These are phyloP conservation scores for Saccharum hybrid DNA, from an alignment of 202 grass and related monocot genomes.

Conservation along the genomic window DNA sequence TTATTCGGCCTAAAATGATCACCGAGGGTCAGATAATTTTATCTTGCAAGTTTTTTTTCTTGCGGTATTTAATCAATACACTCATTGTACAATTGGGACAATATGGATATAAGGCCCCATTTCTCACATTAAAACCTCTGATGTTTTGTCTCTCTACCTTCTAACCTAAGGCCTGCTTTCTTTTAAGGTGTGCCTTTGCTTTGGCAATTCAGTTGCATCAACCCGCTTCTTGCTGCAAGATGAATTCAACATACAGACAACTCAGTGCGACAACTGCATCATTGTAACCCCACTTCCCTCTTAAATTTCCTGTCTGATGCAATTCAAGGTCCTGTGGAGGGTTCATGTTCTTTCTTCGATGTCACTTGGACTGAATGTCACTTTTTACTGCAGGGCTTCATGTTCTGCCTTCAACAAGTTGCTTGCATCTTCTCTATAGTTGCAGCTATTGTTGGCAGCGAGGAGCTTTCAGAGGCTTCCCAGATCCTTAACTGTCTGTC, in stretches of 20 bases:
- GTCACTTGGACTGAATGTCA: neutral
- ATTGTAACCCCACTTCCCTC: slow-evolving; percentile 56
- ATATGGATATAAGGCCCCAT: neutral
- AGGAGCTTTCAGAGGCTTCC: slow-evolving; percentile 71
- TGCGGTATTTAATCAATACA: slow-evolving; percentile 14
- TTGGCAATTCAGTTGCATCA: slow-evolving; percentile 80
- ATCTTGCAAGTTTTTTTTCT: neutral
- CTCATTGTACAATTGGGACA: neutral
- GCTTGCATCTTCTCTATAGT: slow-evolving; percentile 84
- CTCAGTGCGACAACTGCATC: slow-evolving; percentile 87
- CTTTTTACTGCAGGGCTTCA: slow-evolving; percentile 64
- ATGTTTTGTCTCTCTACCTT: neutral
- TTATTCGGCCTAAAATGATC: neutral
- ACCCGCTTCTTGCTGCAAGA: slow-evolving; percentile 89
- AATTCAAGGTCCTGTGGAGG: neutral
- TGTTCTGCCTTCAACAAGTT: slow-evolving; percentile 83
- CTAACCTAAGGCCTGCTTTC: neutral
- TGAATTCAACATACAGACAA: slow-evolving; percentile 90
- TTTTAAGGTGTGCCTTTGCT: slow-evolving; percentile 72
- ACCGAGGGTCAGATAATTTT: neutral
- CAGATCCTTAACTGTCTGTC: slow-evolving; percentile 76
- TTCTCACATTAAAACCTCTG: neutral
- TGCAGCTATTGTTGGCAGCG: slow-evolving; percentile 70
- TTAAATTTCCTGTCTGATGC: neutral
- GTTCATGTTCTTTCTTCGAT: slow-evolving; percentile 15